Conservation (phyloP, 257 asterid species). For the Solanum chiquidenum region DNA sequence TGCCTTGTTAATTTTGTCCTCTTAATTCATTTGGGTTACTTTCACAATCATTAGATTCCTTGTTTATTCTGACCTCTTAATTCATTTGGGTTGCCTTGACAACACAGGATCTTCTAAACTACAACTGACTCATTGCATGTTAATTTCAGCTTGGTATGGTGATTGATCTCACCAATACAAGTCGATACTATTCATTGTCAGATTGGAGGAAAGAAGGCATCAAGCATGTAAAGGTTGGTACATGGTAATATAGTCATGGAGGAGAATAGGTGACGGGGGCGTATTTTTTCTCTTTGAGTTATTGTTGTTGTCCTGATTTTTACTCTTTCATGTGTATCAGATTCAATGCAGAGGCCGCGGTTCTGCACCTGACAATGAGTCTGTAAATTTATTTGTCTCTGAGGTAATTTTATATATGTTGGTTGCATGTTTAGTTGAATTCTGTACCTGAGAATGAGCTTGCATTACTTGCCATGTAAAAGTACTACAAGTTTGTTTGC, state of each 20-base stretch:
- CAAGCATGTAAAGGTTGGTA: slow-evolving; percentile 84
- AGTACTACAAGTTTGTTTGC: neutral
- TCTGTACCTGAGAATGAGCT: neutral
- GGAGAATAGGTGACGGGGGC: neutral
- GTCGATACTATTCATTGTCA: slow-evolving; percentile 56
- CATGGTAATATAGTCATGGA: neutral
- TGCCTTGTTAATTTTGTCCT: neutral
- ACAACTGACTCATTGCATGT: neutral
- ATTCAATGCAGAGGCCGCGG: slow-evolving; percentile 97
- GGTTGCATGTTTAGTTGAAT: neutral
- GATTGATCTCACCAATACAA: slow-evolving; percentile 95
- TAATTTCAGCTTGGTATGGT: slow-evolving; percentile 81
- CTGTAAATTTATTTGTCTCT: slow-evolving; percentile 70
- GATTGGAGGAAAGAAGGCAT: slow-evolving; percentile 79
- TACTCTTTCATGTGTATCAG: slow-evolving; percentile 26
- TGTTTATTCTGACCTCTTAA: neutral
- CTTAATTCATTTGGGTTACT: neutral
- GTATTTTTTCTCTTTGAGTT: neutral
- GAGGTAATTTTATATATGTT: slow-evolving; percentile 42
- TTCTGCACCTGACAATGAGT: slow-evolving; percentile 90
- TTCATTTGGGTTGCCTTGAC: neutral
- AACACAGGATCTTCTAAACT: neutral
- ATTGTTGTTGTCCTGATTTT: neutral
- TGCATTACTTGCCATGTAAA: neutral
- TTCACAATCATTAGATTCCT: neutral